A percentile compares a stretch with the other conserved stretches of the same genome.
These are phyloP conservation scores for Epichloe gansuensis DNA, from an alignment of 2,329 filamentous ascomycete species.

Conservation along the genomic window DNA sequence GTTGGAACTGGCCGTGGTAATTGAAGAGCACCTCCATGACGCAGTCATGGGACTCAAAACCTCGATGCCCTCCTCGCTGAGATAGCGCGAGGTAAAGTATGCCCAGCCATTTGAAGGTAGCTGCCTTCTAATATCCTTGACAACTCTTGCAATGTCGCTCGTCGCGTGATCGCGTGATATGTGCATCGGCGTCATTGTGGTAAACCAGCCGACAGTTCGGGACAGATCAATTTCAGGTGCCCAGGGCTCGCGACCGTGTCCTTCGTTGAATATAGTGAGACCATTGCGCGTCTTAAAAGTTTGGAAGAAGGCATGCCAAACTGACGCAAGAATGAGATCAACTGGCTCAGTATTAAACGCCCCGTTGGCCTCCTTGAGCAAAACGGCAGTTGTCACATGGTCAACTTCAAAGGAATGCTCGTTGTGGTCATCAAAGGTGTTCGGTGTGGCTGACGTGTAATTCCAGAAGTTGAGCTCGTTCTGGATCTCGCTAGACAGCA, in stretches of 20 bases:
- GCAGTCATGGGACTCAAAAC: not conserved
- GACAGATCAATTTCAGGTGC: slow-evolving; percentile 17
- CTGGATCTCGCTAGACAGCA: not conserved
- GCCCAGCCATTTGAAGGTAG: slow-evolving; percentile 3
- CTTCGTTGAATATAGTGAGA: slow-evolving; percentile 17
- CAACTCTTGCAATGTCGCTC: not conserved
- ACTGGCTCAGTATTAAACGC: slow-evolving; percentile 17
- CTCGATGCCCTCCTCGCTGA: not conserved
- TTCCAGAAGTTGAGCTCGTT: slow-evolving; percentile 3
- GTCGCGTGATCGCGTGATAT: not conserved
- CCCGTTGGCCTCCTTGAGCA: slow-evolving; percentile 1
- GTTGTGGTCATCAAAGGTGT: slow-evolving; percentile 1
- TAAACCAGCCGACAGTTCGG: slow-evolving; percentile 27
- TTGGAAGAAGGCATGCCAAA: slow-evolving; percentile 17
- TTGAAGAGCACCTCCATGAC: slow-evolving; percentile 5
- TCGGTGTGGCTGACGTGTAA: not conserved
- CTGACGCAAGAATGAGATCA: slow-evolving; percentile 20
- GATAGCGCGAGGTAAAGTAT: slow-evolving; percentile 3
- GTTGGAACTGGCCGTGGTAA: slow-evolving; percentile 9
- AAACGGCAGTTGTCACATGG: not conserved
- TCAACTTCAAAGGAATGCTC: slow-evolving; percentile 3
- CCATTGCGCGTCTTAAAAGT: slow-evolving; percentile 16
- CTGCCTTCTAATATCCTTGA: slow-evolving; percentile 1
- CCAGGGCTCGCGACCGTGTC: slow-evolving; percentile 20
- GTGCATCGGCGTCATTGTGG: slow-evolving; percentile 14